Conservation (phyloP, 805 yeast genomes). For the Candida andamanensis region DNA sequence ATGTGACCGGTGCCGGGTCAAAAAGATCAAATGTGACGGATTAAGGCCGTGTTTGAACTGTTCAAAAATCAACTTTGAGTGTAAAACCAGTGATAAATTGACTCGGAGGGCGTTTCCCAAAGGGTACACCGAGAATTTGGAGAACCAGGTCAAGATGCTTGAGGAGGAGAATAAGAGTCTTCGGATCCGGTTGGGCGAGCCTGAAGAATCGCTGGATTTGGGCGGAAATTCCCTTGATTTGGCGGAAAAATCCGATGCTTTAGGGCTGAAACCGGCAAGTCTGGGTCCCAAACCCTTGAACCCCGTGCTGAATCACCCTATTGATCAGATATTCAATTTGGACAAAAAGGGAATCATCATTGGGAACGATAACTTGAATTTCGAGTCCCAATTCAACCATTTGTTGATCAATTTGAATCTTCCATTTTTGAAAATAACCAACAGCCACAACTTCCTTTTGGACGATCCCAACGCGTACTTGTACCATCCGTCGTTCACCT, state of each 20-base stretch:
- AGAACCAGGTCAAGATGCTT: slow-evolving; percentile 52
- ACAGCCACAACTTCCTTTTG: slow-evolving; percentile 37
- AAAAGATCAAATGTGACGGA: slow-evolving; percentile 75
- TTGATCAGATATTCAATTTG: slow-evolving; percentile 41
- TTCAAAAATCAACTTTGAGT: slow-evolving; percentile 56
- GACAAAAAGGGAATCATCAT: slow-evolving; percentile 39
- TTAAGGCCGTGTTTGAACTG: slow-evolving; percentile 69
- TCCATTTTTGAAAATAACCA: slow-evolving; percentile 40
- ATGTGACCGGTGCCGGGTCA: slow-evolving; percentile 74
- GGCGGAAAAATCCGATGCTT: not conserved
- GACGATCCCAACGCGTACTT: slow-evolving; percentile 40
- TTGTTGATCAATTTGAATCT: slow-evolving; percentile 37
- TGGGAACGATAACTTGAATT: slow-evolving; percentile 41
- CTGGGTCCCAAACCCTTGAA: not conserved
- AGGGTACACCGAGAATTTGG: slow-evolving; percentile 75
- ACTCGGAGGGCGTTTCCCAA: slow-evolving; percentile 76
- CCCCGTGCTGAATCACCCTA: slow-evolving; percentile 16
- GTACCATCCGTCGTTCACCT: slow-evolving; percentile 36
- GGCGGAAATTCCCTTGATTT: not conserved
- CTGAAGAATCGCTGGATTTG: not conserved
- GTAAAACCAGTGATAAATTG: slow-evolving; percentile 67
- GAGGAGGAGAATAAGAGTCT: slow-evolving; percentile 51
- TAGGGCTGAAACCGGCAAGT: slow-evolving; percentile 2
- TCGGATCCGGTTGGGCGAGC: slow-evolving; percentile 21
- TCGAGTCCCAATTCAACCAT: slow-evolving; percentile 43